Evolutionary conservation across 2,329 filamentous ascomycete genomes (phyloP), one percentile per base, ranked within the genome.

Genomic region (Huntiella savannae): DNA sequence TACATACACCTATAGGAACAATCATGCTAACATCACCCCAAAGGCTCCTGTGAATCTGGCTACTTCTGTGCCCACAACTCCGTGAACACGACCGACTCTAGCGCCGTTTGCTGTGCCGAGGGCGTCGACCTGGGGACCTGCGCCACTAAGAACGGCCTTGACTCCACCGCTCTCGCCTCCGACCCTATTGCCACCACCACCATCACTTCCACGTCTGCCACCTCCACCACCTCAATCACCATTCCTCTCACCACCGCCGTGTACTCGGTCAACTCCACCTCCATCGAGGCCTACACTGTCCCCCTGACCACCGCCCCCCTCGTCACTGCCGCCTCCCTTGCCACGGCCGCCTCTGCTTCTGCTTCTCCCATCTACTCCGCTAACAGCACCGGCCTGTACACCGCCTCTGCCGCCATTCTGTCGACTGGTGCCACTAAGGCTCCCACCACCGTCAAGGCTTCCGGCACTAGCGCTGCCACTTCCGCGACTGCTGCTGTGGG

Each of bases 1-100:
- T 36, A 28, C 15, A 44, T 44, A 11, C 10, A 12, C 17, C 17
- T 19, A 5, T 19, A 19, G 17, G 3, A 4, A 44, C 6, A 19
- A 12, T 43, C 16, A 15, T 32, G 40, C 47, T 51, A 37, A 51
- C 49, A 39, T 36, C 35, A n/a, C 41, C 17, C 3, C 3, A 6
- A 45, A 77, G 73, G 74, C 59, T 72, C 74, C 32, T 79, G 75
- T 58, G 67, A 73, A 32, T 57, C 60, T 12, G 73, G 71, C 43
- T 79, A 70, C 63, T 79, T 71, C 64, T 79, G 76, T 63, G 67
- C 71, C n/a, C 63, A 68, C 53, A 68, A 76, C 56, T 57, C 59
- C 45, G 54, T 58, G 39, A 58, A 60, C 33, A 35, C 35, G 2
- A 41, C 46, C 22, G 45, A 28, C 33, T 13, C 42, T 46, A 61